Base-by-base conservation (phyloP, 2,329 filamentous ascomycete genomes). In the Blastomyces percursus region DNA sequence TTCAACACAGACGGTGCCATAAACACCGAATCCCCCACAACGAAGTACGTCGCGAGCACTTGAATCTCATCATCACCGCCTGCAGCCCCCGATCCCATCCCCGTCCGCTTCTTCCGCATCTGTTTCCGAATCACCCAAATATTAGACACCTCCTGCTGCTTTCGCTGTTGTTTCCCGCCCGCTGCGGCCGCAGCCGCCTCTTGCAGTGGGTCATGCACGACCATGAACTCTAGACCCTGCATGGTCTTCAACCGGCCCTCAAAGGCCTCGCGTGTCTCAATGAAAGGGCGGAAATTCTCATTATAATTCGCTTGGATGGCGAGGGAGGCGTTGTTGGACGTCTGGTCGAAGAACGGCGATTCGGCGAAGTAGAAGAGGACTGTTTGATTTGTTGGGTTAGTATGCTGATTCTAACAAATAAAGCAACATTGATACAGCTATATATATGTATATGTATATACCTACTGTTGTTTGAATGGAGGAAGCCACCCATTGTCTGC, bases 91-190 rank as follows among this genome's bases (percentile, higher is more conserved):
- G 16, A 54, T 54, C 27, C 51, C 27, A 64, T 71, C 65, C 1
- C 74, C 74, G 67, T 69, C 38, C 72, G 72, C 68, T 81, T 80
- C 63, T 75, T 74, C 57, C 82, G 74, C 61, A 75, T 76, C 70
- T 86, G 84, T 67, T 85, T 85, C 65, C 84, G 79, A 61, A 87
- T 82, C 2, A 86, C 79, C 81, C 82, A 87, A 44, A 85, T 75
- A 63, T 79, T 78, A 55, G 77, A 73, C 72, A 80, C 67, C 71
- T 83, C 66, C 72, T 79, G 72, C 24, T 73, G 73, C 57, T 76
- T 74, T 55, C 21, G 58, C 38, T 63, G 63, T 64, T 55, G 62
- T 62, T 52, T 62, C 54, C 62, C 59, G 4, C 56, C 63, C 62
- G 63, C 63, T 0, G 63, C 64, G 8, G 61, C 62, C 16, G 75